Base-by-base conservation (phyloP, 768 basidiomycete genomes). In the Kwoniella europaea region DNA sequence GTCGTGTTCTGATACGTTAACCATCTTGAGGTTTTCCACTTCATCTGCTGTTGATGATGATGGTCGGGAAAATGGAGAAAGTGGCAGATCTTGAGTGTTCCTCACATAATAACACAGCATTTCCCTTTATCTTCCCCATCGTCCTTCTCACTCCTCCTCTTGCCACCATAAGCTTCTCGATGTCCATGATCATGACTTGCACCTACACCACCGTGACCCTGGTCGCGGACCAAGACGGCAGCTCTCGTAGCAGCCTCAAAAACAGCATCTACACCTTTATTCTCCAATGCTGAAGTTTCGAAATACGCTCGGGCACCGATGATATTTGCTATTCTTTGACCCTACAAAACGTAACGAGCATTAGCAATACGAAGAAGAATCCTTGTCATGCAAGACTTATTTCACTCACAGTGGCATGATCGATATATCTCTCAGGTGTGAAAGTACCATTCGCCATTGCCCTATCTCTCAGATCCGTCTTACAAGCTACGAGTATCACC, bases 171-270 rank as follows among this genome's bases (percentile, higher is more conserved):
- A 13, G 65, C 57, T 20, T 75, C 74, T 22, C 62, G 64, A 41
- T 73, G 68, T n/a, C 73, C 69, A 43, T 69, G 63, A 57, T 75
- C 74, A 54, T 75, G 72, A 24, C 73, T 73, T 1, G 73, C 73
- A 10, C 80, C 80, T 15, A 81, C 72, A 50, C 81, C 81, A 10
- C 82, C 82, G 62, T 82, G 80, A 1, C 81, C 82, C 46, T 73
- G 72, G 58, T 95, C 94, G 22, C 94, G 87, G 88, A 96, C 94
- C 68, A 98, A 85, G 92, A 98, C 97, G 81, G 93, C 94, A 56
- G 93, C 94, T 55, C 97, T 87, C 12, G 97, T 98, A 42, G 97
- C 97, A 0, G 92, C 91, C 85, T 99, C 97, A 76, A 98, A 99
- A 56, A 98, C 93, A 76, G 97, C 93, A 83, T 98, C 97, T 29